Base-by-base conservation (phyloP, 768 basidiomycete species). In the Sporobolomyces pararoseus region DNA sequence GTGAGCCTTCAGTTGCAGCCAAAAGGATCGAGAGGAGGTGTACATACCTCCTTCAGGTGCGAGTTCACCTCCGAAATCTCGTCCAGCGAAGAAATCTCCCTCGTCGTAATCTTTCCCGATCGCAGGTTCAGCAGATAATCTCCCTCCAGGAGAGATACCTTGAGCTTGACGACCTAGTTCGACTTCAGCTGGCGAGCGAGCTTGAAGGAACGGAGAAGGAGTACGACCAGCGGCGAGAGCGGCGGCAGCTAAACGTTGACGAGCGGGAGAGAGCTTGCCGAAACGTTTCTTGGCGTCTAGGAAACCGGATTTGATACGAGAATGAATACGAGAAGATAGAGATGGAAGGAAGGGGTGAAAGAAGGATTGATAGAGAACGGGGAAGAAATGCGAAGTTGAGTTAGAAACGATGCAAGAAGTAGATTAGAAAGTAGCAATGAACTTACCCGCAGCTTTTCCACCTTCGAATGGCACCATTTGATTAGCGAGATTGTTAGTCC, bases 11-110 rank as follows among this genome's bases (percentile, higher is more conserved):
- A 53, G 31, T 27, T 35, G 42, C 29, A 37, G 10, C 3, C 21
- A 27, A 37, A 16, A 12, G 39, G 17, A 16, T 7, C 16, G 31
- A 32, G 46, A 23, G 7, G 21, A 47, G 46, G 6, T 47, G 21
- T 12, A 23, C 44, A 44, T 52, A 14, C 32, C 46, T 2, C 59
- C 44, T 12, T 34, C 58, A 7, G 4, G 37, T 9, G 13, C 37
- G 4, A 58, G 4, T 5, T 59, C 65, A 1, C 70, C 65, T n/a
- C 65, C 70, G 23, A 63, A 66, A 6, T 70, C 69, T 21, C 53
- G 42, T 1, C 32, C 63, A 7, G 29, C 58, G 47, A 42, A 50
- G 29, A 65, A 34, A 42, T 66, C 65, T 25, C 37, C 47, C 19
- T 46, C 52, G 13, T 51, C 59, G 39, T 29, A 49, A 7, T 49